phyloP scores from a whole-genome alignment of 2,329 filamentous ascomycete genomes.

The Zarea fungicola region DNA sequence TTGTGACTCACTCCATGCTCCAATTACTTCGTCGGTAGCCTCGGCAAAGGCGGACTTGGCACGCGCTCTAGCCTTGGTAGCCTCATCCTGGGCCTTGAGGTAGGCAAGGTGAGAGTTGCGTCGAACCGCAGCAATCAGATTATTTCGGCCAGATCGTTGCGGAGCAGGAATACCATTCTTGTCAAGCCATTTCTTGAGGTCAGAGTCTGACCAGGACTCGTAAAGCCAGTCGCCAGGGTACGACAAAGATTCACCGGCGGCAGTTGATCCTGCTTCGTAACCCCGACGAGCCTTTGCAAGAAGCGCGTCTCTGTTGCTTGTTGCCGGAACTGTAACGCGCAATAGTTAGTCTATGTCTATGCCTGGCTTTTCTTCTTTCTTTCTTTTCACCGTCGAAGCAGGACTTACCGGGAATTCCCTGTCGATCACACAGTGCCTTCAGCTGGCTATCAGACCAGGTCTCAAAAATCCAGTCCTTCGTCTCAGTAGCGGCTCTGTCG shows the following conservation, averaged over 20 bases:
- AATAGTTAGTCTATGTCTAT: too few relatives aligned
- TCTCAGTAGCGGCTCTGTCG: constrained; percentile 62
- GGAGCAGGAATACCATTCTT: constrained; percentile 79
- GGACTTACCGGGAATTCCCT: constrained; percentile 70
- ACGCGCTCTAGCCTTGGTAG: constrained; percentile 56
- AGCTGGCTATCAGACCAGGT: constrained; percentile 92
- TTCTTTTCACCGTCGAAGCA: too few relatives aligned
- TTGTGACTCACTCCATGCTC: constrained; percentile 82
- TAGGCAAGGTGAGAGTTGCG: constrained; percentile 82
- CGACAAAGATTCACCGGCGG: constrained; percentile 66
- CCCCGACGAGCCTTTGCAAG: constrained; percentile 72
- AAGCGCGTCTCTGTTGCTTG: constrained; percentile 76
- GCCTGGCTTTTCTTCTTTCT: too few relatives aligned
- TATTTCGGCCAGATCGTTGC: constrained; percentile 78
- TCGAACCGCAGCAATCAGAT: constrained; percentile 81
- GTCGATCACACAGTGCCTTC: constrained; percentile 85
- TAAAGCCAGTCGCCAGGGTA: constrained; percentile 98
- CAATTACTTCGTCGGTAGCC: constrained; percentile 76
- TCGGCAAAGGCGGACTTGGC: constrained; percentile 66
- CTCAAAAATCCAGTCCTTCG: constrained; percentile 91
- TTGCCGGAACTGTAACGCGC: constrained; percentile 61
- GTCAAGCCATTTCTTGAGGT: constrained; percentile 91
- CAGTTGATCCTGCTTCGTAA: constrained; percentile 74
- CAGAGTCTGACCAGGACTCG: constrained; percentile 83
- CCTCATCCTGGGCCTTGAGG: constrained; percentile 58